Percentiles rank a stretch among this genome's conserved stretches.
These are phyloP conservation scores for Brassica balearica DNA, from an alignment of 441 rosid genomes.

Conservation along the genomic window DNA sequence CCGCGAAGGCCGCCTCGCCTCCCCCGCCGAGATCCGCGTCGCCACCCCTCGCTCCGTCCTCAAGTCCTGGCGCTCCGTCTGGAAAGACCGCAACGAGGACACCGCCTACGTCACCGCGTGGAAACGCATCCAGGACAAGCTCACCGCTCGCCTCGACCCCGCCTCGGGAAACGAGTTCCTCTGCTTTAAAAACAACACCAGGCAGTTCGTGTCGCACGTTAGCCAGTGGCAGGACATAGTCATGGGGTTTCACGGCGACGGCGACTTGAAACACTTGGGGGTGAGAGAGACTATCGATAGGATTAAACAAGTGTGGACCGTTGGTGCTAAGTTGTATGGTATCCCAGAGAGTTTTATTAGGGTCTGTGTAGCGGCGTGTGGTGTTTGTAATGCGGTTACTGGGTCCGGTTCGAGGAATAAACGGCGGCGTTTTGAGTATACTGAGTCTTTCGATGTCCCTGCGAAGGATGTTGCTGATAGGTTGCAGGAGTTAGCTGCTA, in stretches of 20 bases:
- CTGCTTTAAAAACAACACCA: conserved; percentile 89
- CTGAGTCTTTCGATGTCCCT: conserved; percentile 94
- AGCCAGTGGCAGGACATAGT: conserved; percentile 97
- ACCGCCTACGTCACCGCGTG: conserved; percentile 95
- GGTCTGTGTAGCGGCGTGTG: conserved; percentile 93
- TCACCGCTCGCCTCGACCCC: conserved; percentile 71
- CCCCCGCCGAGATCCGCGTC: conserved; percentile 87
- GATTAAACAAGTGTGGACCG: conserved; percentile 96
- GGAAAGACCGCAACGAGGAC: conserved; percentile 98
- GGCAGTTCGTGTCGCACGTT: conserved; percentile 86
- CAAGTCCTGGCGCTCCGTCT: conserved; percentile 92
- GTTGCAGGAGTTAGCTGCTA: conserved; percentile 91
- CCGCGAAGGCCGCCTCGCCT: conserved; percentile 78
- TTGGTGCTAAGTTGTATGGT: conserved; percentile 93
- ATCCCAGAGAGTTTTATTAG: conserved; percentile 97
- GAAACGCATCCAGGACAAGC: conserved; percentile 99
- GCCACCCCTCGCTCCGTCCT: conserved; percentile 83
- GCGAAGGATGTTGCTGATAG: conserved; percentile 91
- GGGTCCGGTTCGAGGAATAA: conserved; percentile 84
- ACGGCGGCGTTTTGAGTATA: conserved; percentile 92
- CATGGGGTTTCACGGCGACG: conserved; percentile 89
- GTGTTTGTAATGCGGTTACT: conserved; percentile 71
- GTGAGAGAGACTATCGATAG: conserved; percentile 86
- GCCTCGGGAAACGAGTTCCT: conserved; percentile 78
- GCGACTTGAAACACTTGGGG: conserved; percentile 90